These are phyloP conservation scores for Diaporthe caulivora DNA, from an alignment of 2,329 filamentous ascomycete species.

Conservation along the genomic window DNA sequence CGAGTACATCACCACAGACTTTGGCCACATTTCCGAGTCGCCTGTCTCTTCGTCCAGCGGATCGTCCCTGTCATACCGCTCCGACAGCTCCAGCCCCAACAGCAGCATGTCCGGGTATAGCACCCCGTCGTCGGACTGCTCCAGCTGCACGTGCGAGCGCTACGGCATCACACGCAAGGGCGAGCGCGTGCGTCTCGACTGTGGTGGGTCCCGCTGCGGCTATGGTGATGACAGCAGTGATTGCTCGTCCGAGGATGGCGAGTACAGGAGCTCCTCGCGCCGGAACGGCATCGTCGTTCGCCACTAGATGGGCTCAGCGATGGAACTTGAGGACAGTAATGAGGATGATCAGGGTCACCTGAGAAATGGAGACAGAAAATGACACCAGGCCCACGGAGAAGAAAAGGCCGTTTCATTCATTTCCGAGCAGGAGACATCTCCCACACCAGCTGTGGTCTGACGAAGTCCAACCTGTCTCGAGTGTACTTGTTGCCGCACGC, in stretches of 20 bases:
- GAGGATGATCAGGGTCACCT: slow-evolving; percentile 47
- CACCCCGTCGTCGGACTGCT: slow-evolving; percentile 81
- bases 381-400: slow-evolving; percentile 42
- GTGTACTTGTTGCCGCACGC: slow-evolving; percentile 47
- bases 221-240: slow-evolving; percentile 78
- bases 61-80: slow-evolving; percentile 78
- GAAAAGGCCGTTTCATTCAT: slow-evolving; percentile 49
- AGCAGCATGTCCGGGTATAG: slow-evolving; percentile 83
- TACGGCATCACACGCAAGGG: slow-evolving; percentile 96
- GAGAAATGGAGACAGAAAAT: slow-evolving; percentile 42
- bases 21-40: slow-evolving; percentile 62
- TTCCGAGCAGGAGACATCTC: slow-evolving; percentile 45
- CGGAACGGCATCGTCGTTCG: slow-evolving; percentile 74
- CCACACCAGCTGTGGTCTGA: slow-evolving; percentile 39
- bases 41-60: slow-evolving; percentile 65
- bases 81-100: slow-evolving; percentile 79
- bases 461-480: slow-evolving; percentile 45
- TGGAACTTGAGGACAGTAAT: slow-evolving; percentile 41
- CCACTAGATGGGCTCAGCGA: slow-evolving; percentile 44
- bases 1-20: slow-evolving; percentile 68
- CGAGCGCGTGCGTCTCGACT: slow-evolving; percentile 95
- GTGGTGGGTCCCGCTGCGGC: slow-evolving; percentile 88
- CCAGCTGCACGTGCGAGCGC: slow-evolving; percentile 91
- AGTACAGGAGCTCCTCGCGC: slow-evolving; percentile 69
- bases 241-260: slow-evolving; percentile 77